Conservation (phyloP, 2,329 filamentous ascomycete species). For the Arthrocladium fulminans region DNA sequence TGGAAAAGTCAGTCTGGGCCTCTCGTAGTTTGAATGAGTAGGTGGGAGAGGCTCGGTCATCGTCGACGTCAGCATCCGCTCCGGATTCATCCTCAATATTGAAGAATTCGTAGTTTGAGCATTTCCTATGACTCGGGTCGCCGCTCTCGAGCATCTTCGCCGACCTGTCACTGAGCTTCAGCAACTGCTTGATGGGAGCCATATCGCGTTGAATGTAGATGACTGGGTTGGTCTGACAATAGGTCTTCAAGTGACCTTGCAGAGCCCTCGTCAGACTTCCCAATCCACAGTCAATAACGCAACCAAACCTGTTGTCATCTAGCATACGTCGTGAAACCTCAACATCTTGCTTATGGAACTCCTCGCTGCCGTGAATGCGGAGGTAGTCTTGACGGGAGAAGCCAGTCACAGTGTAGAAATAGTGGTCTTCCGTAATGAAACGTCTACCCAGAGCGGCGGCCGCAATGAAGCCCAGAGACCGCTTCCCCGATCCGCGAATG, state of each 20-base stretch:
- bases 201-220: conserved; percentile 36
- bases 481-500: conserved; percentile 37
- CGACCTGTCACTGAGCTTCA: conserved; percentile 37
- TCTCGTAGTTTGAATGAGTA: conserved; percentile 43
- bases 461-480: conserved; percentile 36
- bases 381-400: conserved; percentile 35
- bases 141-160: conserved; percentile 36
- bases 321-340: conserved; percentile 36
- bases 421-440: conserved; percentile 38
- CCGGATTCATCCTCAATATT: conserved; percentile 40
- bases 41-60: conserved; percentile 37
- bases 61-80: conserved; percentile 21
- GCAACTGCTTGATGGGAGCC: conserved; percentile 31
- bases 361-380: conserved; percentile 32
- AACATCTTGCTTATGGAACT: conserved; percentile 35
- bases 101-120: conserved; percentile 41
- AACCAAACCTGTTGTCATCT: conserved; percentile 34
- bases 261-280: conserved; percentile 35
- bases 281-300: conserved; percentile 37
- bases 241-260: conserved; percentile 33
- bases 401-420: conserved; percentile 35
- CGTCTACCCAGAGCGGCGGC: conserved; percentile 35
- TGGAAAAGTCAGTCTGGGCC: conserved; percentile 52
- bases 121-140: conserved; percentile 38
- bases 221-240: conserved; percentile 32